Evolutionary conservation across 345 rosid species (phyloP).

Genomic region (Citrus sp.): DNA sequence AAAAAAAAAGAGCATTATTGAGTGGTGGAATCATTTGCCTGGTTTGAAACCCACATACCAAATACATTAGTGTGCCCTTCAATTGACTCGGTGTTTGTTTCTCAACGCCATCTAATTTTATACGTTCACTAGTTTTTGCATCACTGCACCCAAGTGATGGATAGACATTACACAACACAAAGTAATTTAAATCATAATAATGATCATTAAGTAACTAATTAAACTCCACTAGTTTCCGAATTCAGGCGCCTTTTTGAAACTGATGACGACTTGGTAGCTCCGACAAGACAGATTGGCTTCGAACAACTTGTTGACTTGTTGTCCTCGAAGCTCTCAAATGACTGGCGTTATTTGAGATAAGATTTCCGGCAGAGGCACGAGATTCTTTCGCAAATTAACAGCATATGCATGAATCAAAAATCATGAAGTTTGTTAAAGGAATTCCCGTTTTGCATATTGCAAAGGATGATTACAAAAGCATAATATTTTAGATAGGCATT

Average conservation of each 20-base stretch:
- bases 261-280: not conserved
- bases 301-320: constrained; percentile 1
- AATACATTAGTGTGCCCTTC: too few species aligned
- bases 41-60: too few species aligned
- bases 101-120: too few species aligned
- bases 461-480: not conserved
- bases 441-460: not conserved
- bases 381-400: not conserved
- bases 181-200: too few species aligned
- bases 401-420: not conserved
- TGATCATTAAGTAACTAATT: not conserved
- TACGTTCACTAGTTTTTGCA: too few species aligned
- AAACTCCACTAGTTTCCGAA: not conserved
- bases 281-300: constrained; percentile 13
- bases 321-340: not conserved
- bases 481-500: too few species aligned
- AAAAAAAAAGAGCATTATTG: too few species aligned
- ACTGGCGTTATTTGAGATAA: not conserved
- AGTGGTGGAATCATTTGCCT: too few species aligned
- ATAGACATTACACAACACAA: too few species aligned
- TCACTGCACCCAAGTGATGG: too few species aligned
- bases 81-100: too few species aligned
- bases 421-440: not conserved
- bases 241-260: not conserved
- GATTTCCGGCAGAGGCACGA: not conserved